A percentile compares a stretch with the other conserved stretches of the same genome.
Conservation (phyloP, 176 grass and related monocot genomes). For the Oryza australiensis region DNA sequence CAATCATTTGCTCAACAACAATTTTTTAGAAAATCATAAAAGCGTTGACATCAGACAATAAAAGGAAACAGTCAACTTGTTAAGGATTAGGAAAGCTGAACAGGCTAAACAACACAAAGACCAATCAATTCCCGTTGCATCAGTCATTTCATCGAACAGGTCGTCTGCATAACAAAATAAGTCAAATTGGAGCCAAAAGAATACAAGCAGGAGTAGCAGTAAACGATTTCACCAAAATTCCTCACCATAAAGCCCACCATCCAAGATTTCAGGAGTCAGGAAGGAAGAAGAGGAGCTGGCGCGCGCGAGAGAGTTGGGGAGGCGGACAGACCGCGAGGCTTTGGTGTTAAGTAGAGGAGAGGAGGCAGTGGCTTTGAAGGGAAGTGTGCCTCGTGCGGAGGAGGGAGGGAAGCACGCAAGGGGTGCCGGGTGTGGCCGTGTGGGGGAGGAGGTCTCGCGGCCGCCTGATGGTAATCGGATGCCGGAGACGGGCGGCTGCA, state of each 20-base stretch:
- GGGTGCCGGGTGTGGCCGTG: too few relatives aligned
- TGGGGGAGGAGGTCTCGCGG: not conserved
- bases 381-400: slow-evolving; percentile 1
- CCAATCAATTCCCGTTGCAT: not conserved
- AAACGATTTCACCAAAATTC: not conserved
- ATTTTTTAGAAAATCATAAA: not conserved
- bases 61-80: not conserved
- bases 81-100: not conserved
- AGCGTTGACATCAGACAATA: not conserved
- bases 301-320: not conserved
- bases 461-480: slow-evolving; percentile 11
- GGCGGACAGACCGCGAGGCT: not conserved
- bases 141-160: slow-evolving; percentile 26
- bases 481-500: slow-evolving; percentile 17
- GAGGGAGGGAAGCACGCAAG: slow-evolving; percentile 1
- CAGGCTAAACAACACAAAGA: not conserved
- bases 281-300: not conserved
- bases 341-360: slow-evolving; percentile 41
- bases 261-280: not conserved
- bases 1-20: not conserved
- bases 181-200: not conserved
- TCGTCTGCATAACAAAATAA: not conserved
- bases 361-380: slow-evolving; percentile 52
- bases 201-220: not conserved
- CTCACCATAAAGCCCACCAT: slow-evolving; percentile 38